Base-by-base conservation (phyloP, 768 basidiomycete genomes). In the Melanogaster broomeanus region DNA sequence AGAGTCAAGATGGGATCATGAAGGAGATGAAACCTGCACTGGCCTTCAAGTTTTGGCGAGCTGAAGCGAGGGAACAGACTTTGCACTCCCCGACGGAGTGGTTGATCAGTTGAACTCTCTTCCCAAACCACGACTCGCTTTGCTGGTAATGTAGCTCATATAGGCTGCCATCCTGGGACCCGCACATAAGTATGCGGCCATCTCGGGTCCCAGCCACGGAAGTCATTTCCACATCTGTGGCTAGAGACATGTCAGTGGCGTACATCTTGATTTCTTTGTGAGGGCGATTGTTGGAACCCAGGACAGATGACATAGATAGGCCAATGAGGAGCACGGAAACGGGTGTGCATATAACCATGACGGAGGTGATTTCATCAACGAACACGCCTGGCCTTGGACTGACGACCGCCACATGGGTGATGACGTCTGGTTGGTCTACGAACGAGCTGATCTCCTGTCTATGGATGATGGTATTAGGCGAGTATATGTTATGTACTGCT, bases 401-500 rank as follows among this genome's bases (percentile, higher is more conserved):
- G 48, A 98, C 90, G 55, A 98, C 79, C 11, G 88, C 87, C 40
- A 98, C 95, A 62, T 88, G 80, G 38, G 88, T 85, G 57, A 99
- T 97, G 42, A 90, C 83, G 60, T 97, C 90, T 15, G 87, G 82
- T 63, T 96, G 90, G 66, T 96, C 93, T 30, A 89, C 84, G 65
- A 90, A 96, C n/a, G 91, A 91, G 57, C 81, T 87, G 58, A 97
- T 86, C 66, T 94, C 92, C 68, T 90, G 86, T n/a, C 93, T 89
- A 56, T 39, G 49, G 51, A 38, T 45, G 15, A n/a, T n/a, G 45
- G 40, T 50, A 56, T 58, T 37, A 48, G 49, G 44, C 22, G 45
- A 11, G 3, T 9, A 30, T 21, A 3, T 49, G 30, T 8, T 6
- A 22, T 15, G 27, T 11, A 50, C 37, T 46, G 21, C 38, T 45